Conservation (phyloP, 2,329 filamentous ascomycete species). For the Calonectria montana region DNA sequence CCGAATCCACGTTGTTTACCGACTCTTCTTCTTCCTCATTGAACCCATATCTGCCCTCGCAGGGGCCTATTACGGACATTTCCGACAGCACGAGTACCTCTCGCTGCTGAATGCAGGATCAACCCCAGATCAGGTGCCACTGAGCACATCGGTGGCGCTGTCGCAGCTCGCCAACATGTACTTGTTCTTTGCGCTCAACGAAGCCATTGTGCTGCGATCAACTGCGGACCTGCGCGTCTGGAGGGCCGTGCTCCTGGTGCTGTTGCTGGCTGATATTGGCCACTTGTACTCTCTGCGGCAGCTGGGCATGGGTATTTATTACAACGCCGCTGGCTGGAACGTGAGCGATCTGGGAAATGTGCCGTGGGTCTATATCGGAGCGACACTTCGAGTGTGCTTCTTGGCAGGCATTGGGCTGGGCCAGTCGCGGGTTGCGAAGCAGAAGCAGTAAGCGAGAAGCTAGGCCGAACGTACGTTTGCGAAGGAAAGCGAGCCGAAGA, state of each 20-base stretch:
- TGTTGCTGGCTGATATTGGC: slow-evolving; percentile 81
- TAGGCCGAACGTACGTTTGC: not conserved
- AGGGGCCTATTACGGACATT: slow-evolving; percentile 64
- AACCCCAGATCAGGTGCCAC: slow-evolving; percentile 58
- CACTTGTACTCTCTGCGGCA: slow-evolving; percentile 75
- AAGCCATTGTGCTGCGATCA: slow-evolving; percentile 78
- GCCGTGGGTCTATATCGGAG: slow-evolving; percentile 76
- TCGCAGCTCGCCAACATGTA: slow-evolving; percentile 84
- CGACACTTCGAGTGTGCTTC: slow-evolving; percentile 69
- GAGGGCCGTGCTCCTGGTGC: slow-evolving; percentile 72
- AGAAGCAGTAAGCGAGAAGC: slow-evolving; percentile 29
- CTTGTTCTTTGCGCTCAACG: slow-evolving; percentile 80
- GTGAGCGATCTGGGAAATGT: slow-evolving; percentile 76
- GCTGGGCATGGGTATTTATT: slow-evolving; percentile 73
- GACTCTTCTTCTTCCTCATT: slow-evolving; percentile 79
- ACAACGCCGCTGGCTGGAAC: slow-evolving; percentile 72
- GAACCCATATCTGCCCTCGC: slow-evolving; percentile 69
- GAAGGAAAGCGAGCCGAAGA: slow-evolving; percentile 1
- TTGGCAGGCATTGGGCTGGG: slow-evolving; percentile 66
- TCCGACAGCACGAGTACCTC: slow-evolving; percentile 68
- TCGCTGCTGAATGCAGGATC: slow-evolving; percentile 69
- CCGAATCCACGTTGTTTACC: slow-evolving; percentile 71
- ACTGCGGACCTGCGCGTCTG: slow-evolving; percentile 78
- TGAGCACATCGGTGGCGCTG: slow-evolving; percentile 73
- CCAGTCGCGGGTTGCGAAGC: slow-evolving; percentile 39